Percentiles rank a stretch among this genome's conserved stretches.
These are phyloP conservation scores for Aeschynomene evenia DNA, from an alignment of 306 rosid genomes.

Conservation along the genomic window DNA sequence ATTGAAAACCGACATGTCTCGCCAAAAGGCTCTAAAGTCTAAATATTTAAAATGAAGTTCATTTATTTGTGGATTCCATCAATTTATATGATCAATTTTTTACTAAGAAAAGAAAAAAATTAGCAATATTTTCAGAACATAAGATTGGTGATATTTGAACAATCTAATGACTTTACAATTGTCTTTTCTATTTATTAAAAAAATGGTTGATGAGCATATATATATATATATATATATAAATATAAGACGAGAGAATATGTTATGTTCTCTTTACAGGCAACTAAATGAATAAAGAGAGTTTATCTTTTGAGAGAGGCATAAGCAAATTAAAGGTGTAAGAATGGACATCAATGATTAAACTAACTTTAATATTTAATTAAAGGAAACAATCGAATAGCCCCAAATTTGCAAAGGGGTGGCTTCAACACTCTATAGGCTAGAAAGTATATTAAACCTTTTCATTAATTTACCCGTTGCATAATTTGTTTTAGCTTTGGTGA, in stretches of 20 bases:
- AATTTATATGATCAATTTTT: too few species aligned
- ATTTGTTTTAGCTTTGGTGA: constrained; percentile 44
- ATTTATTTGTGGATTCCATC: not conserved
- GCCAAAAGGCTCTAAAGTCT: not conserved
- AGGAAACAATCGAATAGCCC: constrained; percentile 22
- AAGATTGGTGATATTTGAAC: too few species aligned
- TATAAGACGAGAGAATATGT: not conserved
- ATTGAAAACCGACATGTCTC: not conserved
- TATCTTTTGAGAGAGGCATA: not conserved
- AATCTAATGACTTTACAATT: not conserved
- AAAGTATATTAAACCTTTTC: constrained; percentile 25
- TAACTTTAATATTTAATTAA: constrained; percentile 23
- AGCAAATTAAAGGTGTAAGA: constrained; percentile 9
- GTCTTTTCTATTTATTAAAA: not conserved
- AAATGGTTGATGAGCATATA: not conserved
- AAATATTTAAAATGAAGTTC: not conserved
- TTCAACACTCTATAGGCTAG: constrained; percentile 22
- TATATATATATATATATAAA: too few species aligned
- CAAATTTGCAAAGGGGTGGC: constrained; percentile 31
- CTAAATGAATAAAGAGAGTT: not conserved
- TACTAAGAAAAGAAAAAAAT: too few species aligned
- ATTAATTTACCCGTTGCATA: constrained; percentile 39
- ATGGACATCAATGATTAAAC: constrained; percentile 37
- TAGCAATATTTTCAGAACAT: too few species aligned
- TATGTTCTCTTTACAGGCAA: not conserved